Conservation (phyloP, 106 monocot species). For the Narthecium ossifragum region DNA sequence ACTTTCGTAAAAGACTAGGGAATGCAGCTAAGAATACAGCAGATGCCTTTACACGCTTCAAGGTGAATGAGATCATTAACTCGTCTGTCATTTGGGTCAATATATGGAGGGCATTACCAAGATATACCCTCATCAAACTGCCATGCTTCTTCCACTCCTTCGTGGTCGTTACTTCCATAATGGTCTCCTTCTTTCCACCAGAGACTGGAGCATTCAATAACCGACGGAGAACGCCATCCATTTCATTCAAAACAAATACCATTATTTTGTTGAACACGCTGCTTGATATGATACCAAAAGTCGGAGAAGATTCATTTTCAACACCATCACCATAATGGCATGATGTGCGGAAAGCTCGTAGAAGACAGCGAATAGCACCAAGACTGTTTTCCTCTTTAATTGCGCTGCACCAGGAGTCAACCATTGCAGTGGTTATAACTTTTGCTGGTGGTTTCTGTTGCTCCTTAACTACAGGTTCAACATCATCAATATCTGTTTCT, state of each 20-base stretch:
- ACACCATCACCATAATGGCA: slow-evolving; percentile 91
- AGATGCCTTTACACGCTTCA: slow-evolving; percentile 85
- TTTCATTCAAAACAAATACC: slow-evolving; percentile 88
- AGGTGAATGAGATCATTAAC: slow-evolving; percentile 86
- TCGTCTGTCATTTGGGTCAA: slow-evolving; percentile 98
- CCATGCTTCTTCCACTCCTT: slow-evolving; percentile 69
- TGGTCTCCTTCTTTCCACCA: slow-evolving; percentile 87
- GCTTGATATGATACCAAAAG: slow-evolving; percentile 66
- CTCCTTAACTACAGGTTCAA: slow-evolving; percentile 16
- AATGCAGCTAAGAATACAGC: slow-evolving; percentile 85
- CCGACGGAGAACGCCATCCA: slow-evolving; percentile 75
- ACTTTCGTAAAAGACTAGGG: slow-evolving; percentile 78
- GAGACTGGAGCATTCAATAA: slow-evolving; percentile 53
- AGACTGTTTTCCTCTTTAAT: slow-evolving; percentile 49
- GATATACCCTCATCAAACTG: slow-evolving; percentile 65
- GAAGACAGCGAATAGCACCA: slow-evolving; percentile 48
- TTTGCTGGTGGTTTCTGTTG: slow-evolving; percentile 24
- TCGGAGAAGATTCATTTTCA: slow-evolving; percentile 18
- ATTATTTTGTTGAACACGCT: slow-evolving; percentile 85
- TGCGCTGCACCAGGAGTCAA: slow-evolving; percentile 72
- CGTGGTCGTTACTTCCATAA: slow-evolving; percentile 49
- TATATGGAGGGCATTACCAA: slow-evolving; percentile 85
- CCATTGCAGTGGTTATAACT: slow-evolving; percentile 73
- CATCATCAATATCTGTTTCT: slow-evolving; percentile 42
- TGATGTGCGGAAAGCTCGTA: slow-evolving; percentile 68